These are phyloP conservation scores for Monosporascus sp. DNA, from an alignment of 2,329 filamentous ascomycete species.

Conservation along the genomic window DNA sequence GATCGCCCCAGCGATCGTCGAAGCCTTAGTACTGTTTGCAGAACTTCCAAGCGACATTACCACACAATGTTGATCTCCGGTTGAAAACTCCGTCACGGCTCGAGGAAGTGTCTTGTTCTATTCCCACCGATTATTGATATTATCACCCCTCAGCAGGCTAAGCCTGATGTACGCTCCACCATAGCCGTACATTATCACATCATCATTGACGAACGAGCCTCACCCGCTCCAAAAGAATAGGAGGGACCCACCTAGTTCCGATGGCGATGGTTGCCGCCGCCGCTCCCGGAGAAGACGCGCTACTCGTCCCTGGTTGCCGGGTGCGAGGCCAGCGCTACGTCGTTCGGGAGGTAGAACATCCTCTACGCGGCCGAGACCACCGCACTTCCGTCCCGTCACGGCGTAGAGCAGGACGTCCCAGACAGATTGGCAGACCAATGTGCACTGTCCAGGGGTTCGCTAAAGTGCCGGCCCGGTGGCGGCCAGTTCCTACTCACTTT, in stretches of 20 bases:
- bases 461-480: no score
- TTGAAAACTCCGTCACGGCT: constrained; percentile 17
- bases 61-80: constrained; percentile 15
- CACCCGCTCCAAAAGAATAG: constrained; percentile 26
- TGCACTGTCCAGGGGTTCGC: no score
- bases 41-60: constrained; percentile 15
- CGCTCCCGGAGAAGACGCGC: constrained; percentile 28
- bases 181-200: constrained; percentile 34
- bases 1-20: constrained; percentile 13
- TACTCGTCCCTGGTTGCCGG: constrained; percentile 32
- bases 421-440: no score
- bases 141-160: constrained; percentile 49
- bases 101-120: constrained; percentile 48
- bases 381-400: background rate
- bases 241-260: constrained; percentile 35
- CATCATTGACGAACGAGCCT: no score
- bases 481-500: no score
- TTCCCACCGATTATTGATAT: constrained; percentile 50
- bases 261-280: constrained; percentile 24
- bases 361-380: background rate
- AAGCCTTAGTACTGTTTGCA: constrained; percentile 7
- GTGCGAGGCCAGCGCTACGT: constrained; percentile 29
- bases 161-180: constrained; percentile 49
- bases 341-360: background rate
- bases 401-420: no score